Conservation (phyloP, 169 alveolate species). For the Cyclospora cayetanensis region DNA sequence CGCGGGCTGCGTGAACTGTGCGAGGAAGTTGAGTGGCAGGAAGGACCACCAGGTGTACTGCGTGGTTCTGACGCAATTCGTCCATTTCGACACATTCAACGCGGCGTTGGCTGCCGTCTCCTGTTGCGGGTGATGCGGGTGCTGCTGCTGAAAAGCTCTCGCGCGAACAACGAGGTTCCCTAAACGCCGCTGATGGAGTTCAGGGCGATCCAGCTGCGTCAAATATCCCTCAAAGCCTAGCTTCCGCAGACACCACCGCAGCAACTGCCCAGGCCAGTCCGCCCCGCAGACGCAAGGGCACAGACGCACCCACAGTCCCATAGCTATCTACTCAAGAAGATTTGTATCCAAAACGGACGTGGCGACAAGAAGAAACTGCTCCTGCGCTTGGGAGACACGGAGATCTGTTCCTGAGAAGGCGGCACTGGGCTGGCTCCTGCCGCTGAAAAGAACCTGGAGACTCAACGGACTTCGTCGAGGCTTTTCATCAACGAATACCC, state of each 20-base stretch:
- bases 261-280: conserved; percentile 60
- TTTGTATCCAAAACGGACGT: not conserved
- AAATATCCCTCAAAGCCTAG: not conserved
- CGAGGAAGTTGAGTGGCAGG: conserved; percentile 70
- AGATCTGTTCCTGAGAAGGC: not conserved
- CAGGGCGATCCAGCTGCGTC: not conserved
- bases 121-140: conserved; percentile 23
- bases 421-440: not conserved
- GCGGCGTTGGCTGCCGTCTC: conserved; percentile 53
- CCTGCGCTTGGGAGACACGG: no score
- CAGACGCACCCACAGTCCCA: conserved; percentile 67
- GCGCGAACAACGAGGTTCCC: conserved; percentile 54
- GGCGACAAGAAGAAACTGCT: not conserved
- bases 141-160: conserved; percentile 29
- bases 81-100: conserved; percentile 44
- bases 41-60: conserved; percentile 73
- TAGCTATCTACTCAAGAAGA: not conserved
- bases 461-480: no score
- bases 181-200: conserved; percentile 39
- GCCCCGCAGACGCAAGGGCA: conserved; percentile 64
- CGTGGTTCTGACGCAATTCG: conserved; percentile 70
- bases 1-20: conserved; percentile 72
- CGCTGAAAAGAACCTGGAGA: not conserved
- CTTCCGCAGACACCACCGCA: not conserved
- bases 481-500: no score